Conservation (phyloP, 768 basidiomycete genomes). For the Pulveroboletus sp. region DNA sequence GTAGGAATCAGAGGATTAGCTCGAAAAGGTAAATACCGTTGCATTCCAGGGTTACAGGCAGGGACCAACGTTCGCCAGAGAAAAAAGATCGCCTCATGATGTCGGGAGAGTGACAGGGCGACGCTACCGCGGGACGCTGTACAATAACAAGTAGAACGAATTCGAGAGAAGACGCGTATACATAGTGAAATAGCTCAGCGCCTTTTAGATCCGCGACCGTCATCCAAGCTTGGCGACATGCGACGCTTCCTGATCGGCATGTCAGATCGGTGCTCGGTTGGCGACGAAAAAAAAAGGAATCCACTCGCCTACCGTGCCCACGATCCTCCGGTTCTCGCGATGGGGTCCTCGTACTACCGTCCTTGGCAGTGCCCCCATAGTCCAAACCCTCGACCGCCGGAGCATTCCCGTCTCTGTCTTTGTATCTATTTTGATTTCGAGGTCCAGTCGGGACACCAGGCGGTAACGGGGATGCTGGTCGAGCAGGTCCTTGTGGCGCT, state of each 20-base stretch:
- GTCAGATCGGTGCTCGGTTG: not conserved
- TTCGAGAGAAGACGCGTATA: conserved; percentile 19
- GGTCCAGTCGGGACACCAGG: conserved; percentile 87
- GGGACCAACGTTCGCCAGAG: too few species aligned
- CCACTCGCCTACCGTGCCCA: conserved; percentile 53
- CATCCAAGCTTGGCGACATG: conserved; percentile 68
- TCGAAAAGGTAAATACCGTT: too few species aligned
- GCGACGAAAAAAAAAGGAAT: conserved; percentile 1
- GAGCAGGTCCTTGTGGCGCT: conserved; percentile 53
- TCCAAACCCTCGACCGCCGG: conserved; percentile 87
- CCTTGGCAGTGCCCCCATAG: conserved; percentile 63
- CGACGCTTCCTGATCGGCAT: conserved; percentile 56
- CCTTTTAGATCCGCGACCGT: conserved; percentile 64
- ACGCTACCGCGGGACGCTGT: conserved; percentile 17
- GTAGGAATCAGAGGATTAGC: too few species aligned
- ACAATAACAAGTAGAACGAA: conserved; percentile 18
- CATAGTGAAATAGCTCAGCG: conserved; percentile 44
- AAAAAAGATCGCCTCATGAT: too few species aligned
- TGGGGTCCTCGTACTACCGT: conserved; percentile 46
- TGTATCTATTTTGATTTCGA: conserved; percentile 85
- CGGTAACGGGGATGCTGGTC: conserved; percentile 81
- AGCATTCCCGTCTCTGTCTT: conserved; percentile 81
- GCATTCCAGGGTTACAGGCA: too few species aligned
- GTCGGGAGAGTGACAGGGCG: too few species aligned
- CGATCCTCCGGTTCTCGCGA: conserved; percentile 69